Conservation (phyloP, 225 moss, liverwort and hornwort genomes). For the Marchantia polymorpha region DNA sequence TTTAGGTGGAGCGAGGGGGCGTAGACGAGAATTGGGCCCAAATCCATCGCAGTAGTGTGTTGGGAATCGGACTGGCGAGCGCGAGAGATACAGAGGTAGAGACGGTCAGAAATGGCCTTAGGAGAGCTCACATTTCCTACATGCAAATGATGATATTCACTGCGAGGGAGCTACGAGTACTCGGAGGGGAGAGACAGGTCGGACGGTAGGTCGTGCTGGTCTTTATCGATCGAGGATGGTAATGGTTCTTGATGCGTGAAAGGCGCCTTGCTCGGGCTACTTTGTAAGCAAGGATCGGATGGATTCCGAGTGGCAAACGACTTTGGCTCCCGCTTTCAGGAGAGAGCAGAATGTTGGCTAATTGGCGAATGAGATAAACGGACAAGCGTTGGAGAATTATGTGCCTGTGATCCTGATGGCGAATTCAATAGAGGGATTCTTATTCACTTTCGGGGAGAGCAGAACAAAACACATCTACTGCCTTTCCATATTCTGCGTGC, state of each 20-base stretch:
- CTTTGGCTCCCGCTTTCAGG: neutral
- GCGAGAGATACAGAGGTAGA: neutral
- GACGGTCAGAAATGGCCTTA: neutral
- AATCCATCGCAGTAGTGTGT: neutral
- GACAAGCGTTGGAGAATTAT: conserved; percentile 3
- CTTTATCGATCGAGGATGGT: neutral
- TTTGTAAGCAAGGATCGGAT: neutral
- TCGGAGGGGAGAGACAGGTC: neutral
- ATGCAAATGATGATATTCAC: neutral
- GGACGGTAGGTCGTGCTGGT: neutral
- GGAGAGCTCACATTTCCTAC: neutral
- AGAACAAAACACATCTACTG: conserved; percentile 56
- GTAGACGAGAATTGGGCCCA: neutral
- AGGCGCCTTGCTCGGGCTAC: neutral
- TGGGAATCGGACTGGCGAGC: neutral
- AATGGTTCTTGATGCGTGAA: neutral
- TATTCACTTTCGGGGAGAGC: conserved; percentile 57
- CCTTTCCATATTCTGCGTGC: conserved; percentile 55
- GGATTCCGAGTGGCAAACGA: neutral
- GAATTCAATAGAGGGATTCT: conserved; percentile 60
- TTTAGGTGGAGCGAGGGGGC: neutral
- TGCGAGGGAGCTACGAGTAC: neutral
- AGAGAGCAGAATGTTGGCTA: neutral
- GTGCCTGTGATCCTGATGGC: conserved; percentile 19
- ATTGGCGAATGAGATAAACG: neutral